These are phyloP conservation scores for Brassica rapa DNA, from an alignment of 345 rosid species.

Conservation along the genomic window DNA sequence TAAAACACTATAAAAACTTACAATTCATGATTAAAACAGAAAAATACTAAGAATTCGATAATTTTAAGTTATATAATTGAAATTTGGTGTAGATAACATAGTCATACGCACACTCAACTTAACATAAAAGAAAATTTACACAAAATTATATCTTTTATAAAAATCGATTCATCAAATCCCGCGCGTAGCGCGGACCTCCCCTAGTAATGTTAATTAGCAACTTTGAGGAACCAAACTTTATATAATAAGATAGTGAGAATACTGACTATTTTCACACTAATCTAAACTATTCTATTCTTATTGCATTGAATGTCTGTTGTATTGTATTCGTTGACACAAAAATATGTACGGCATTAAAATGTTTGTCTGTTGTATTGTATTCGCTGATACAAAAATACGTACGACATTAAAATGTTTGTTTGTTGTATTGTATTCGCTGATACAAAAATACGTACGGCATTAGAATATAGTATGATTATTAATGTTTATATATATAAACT, in stretches of 20 bases:
- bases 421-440: constrained; percentile 24
- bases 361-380: constrained; percentile 32
- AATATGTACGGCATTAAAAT: not conserved
- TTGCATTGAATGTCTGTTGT: constrained; percentile 35
- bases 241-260: not conserved
- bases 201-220: too few relatives aligned
- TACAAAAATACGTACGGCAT: not conserved
- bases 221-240: too few relatives aligned
- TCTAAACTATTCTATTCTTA: constrained; percentile 23
- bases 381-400: not conserved
- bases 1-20: too few relatives aligned
- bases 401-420: not conserved
- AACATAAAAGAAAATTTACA: too few relatives aligned
- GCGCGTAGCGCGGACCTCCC: too few relatives aligned
- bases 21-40: too few relatives aligned
- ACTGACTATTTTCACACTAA: constrained; percentile 25
- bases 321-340: constrained; percentile 9
- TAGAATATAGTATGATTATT: not conserved
- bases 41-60: too few relatives aligned
- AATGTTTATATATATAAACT: not conserved
- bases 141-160: too few relatives aligned
- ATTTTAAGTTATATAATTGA: too few relatives aligned
- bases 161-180: too few relatives aligned
- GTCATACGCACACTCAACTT: too few relatives aligned
- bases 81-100: too few relatives aligned